Percentiles rank a stretch among this genome's conserved stretches.
Conservation (phyloP, 768 basidiomycete genomes). For the Amanita brunnescens region DNA sequence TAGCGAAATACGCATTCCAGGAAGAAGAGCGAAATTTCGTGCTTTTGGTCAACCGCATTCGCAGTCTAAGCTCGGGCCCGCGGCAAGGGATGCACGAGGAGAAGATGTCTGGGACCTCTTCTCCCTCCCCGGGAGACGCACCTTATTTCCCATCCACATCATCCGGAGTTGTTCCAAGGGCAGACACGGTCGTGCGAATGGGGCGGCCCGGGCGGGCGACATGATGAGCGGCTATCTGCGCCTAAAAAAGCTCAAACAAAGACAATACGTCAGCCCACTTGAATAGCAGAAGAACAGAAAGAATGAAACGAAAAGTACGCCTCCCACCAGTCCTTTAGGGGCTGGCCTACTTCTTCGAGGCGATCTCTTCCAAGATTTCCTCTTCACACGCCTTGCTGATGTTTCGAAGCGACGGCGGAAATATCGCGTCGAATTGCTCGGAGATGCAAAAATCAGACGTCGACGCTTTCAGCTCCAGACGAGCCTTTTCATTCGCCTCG, state of each 20-base stretch:
- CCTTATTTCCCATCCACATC: no score
- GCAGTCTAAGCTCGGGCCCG: slow-evolving; percentile 21
- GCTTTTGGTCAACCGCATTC: slow-evolving; percentile 20
- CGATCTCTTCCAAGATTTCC: neutral
- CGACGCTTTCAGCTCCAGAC: neutral
- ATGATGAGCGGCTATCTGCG: no score
- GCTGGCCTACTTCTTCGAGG: neutral
- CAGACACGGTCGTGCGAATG: no score
- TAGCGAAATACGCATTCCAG: no score
- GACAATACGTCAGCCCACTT: no score
- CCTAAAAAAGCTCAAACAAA: no score
- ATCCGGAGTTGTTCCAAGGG: no score
- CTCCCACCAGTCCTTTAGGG: neutral
- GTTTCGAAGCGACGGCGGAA: neutral
- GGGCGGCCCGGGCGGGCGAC: no score
- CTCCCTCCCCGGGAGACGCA: no score
- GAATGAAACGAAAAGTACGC: neutral
- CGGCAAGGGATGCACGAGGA: no score
- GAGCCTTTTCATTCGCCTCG: neutral
- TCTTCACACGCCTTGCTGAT: neutral
- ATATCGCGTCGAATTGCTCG: neutral
- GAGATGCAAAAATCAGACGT: neutral
- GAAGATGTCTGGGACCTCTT: no score
- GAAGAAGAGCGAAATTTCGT: slow-evolving; percentile 27
- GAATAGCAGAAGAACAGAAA: neutral